Conservation (phyloP, 768 basidiomycete species). For the Phylloporus sp. region DNA sequence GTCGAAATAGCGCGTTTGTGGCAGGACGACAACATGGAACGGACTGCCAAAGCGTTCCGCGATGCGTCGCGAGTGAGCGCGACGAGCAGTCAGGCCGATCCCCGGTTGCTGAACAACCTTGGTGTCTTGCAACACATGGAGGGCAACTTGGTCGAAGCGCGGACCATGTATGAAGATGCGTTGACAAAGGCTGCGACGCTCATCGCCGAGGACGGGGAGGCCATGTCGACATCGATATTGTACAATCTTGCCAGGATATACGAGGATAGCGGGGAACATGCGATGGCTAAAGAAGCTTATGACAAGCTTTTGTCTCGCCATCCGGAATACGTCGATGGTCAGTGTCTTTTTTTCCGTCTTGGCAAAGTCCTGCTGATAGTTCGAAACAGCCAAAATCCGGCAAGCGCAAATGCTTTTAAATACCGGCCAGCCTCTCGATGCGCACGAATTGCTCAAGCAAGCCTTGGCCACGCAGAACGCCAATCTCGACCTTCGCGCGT, state of each 20-base stretch:
- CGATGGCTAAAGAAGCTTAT: conserved; percentile 79
- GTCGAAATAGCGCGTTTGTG: conserved; percentile 88
- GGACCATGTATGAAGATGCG: conserved; percentile 67
- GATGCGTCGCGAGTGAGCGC: conserved; percentile 68
- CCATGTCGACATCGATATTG: conserved; percentile 73
- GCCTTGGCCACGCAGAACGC: conserved; percentile 69
- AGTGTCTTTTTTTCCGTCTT: conserved; percentile 30
- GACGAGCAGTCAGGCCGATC: conserved; percentile 45
- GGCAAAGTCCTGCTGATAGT: conserved; percentile 5
- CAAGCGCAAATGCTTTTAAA: conserved; percentile 75
- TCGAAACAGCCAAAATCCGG: conserved; percentile 79
- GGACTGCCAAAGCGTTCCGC: conserved; percentile 65
- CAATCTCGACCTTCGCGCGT: conserved; percentile 86
- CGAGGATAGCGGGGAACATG: conserved; percentile 74
- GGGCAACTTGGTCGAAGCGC: conserved; percentile 50
- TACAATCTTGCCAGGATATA: conserved; percentile 92
- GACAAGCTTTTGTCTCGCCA: conserved; percentile 82
- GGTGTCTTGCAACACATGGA: conserved; percentile 72
- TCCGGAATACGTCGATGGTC: conserved; percentile 95
- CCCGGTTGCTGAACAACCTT: conserved; percentile 76
- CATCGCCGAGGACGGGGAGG: conserved; percentile 50
- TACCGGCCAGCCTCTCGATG: conserved; percentile 69
- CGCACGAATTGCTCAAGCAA: conserved; percentile 88
- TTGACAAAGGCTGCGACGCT: conserved; percentile 52
- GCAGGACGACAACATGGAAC: conserved; percentile 75